Evolutionary conservation across 768 basidiomycete genomes (phyloP).

Genomic region (Amanita thiersii): DNA sequence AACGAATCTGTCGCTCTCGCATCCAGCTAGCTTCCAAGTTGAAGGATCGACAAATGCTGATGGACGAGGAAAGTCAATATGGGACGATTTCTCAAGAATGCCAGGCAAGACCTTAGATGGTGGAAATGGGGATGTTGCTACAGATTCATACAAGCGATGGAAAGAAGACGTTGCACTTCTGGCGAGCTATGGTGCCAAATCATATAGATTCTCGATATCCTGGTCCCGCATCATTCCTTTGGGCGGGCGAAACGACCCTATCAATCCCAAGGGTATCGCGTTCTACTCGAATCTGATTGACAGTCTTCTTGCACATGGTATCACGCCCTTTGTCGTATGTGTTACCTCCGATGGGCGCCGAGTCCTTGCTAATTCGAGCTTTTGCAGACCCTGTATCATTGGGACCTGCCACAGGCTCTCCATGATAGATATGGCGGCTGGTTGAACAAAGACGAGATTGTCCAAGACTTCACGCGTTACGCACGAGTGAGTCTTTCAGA

Average conservation of each 20-base stretch:
- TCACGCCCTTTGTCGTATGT: slow-evolving; percentile 61
- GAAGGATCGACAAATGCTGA: slow-evolving; percentile 57
- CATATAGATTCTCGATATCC: slow-evolving; percentile 71
- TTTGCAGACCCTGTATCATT: slow-evolving; percentile 62
- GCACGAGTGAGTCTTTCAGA: slow-evolving; percentile 32
- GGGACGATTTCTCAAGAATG: slow-evolving; percentile 62
- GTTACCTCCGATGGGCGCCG: not conserved
- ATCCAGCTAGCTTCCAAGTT: slow-evolving; percentile 62
- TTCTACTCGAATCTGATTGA: slow-evolving; percentile 70
- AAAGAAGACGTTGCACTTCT: slow-evolving; percentile 59
- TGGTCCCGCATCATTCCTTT: slow-evolving; percentile 73
- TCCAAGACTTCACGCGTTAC: slow-evolving; percentile 58
- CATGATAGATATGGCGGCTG: slow-evolving; percentile 71
- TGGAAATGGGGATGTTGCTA: slow-evolving; percentile 58
- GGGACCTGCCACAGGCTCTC: slow-evolving; percentile 73
- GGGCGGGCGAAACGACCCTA: slow-evolving; percentile 63
- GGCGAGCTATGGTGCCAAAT: slow-evolving; percentile 54
- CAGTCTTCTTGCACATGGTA: slow-evolving; percentile 50
- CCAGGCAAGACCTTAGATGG: slow-evolving; percentile 69
- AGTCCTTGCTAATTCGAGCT: slow-evolving; percentile 3
- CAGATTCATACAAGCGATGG: slow-evolving; percentile 65
- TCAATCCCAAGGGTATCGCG: slow-evolving; percentile 62
- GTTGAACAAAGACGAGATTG: slow-evolving; percentile 64
- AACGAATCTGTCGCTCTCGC: slow-evolving; percentile 10
- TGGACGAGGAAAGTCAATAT: slow-evolving; percentile 62